Evolutionary conservation across 164 flowering plant genomes (phyloP).

Genomic region (Dillenia suffruticosa): DNA sequence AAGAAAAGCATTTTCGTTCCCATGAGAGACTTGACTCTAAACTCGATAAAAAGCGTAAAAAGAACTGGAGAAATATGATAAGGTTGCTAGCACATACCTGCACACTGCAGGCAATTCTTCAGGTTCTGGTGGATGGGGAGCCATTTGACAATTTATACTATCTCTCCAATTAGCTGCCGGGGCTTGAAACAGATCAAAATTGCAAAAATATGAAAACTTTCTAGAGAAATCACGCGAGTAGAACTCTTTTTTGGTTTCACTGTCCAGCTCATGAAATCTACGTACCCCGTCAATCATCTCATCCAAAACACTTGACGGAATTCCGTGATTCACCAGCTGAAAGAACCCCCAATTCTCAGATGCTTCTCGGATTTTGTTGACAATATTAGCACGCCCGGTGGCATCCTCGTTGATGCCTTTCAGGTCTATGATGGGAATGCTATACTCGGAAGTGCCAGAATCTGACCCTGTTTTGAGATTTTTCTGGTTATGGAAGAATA

Average conservation of each 20-base stretch:
- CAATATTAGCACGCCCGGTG: not conserved
- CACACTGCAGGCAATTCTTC: slow-evolving; percentile 21
- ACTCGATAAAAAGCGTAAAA: no score
- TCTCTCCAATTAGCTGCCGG: slow-evolving; percentile 40
- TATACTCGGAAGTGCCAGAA: no score
- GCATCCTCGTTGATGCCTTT: slow-evolving; percentile 6
- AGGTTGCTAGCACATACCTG: slow-evolving; percentile 12
- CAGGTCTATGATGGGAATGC: slow-evolving; percentile 20
- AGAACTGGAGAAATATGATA: no score
- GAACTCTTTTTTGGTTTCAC: slow-evolving; percentile 21
- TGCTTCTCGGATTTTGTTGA: slow-evolving; percentile 17
- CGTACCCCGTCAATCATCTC: slow-evolving; percentile 23
- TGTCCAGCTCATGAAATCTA: slow-evolving; percentile 26
- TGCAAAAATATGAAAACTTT: slow-evolving; percentile 16
- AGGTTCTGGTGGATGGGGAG: slow-evolving; percentile 19
- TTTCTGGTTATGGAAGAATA: no score
- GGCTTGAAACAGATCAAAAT: slow-evolving; percentile 22
- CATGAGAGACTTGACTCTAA: no score
- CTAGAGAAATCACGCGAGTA: slow-evolving; percentile 11
- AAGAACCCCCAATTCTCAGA: slow-evolving; percentile 38
- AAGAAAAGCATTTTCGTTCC: no score
- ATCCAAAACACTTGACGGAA: slow-evolving; percentile 22
- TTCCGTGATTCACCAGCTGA: slow-evolving; percentile 38
- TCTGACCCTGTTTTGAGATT: no score
- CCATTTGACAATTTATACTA: slow-evolving; percentile 10